A percentile compares a stretch with the other conserved stretches of the same genome.
Evolutionary conservation across 139 green algal species (phyloP).

Genomic region (Deuterostichococcus epilithicus): DNA sequence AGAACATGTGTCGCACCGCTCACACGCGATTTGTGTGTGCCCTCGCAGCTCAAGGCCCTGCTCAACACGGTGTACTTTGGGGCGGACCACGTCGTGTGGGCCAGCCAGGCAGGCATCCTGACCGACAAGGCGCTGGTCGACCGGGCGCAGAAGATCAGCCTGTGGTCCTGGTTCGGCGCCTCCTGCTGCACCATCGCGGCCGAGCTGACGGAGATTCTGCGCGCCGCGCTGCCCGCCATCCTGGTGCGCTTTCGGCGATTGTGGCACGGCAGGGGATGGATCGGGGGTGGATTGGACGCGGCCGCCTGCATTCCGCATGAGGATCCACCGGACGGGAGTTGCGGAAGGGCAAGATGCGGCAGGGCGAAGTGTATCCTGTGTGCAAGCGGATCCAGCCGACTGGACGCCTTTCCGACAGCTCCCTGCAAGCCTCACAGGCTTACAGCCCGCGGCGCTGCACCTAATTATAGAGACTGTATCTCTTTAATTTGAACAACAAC

Average conservation of each 20-base stretch:
- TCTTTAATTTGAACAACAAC: neutral
- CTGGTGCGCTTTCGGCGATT: too few species aligned
- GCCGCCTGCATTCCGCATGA: too few species aligned
- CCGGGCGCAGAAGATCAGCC: slow-evolving; percentile 62
- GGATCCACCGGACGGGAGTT: too few species aligned
- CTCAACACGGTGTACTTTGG: slow-evolving; percentile 94
- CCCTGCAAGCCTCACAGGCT: neutral
- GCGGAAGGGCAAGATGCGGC: too few species aligned
- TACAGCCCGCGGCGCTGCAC: neutral
- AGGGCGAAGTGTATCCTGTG: too few species aligned
- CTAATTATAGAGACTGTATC: slow-evolving; percentile 3
- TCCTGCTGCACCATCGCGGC: slow-evolving; percentile 41
- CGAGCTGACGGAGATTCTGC: slow-evolving; percentile 37
- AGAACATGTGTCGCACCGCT: too few species aligned
- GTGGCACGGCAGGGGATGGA: too few species aligned
- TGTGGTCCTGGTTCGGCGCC: slow-evolving; percentile 56
- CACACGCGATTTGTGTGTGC: too few species aligned
- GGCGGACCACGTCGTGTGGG: slow-evolving; percentile 91
- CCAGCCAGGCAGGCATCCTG: slow-evolving; percentile 73
- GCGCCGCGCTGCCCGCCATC: slow-evolving; percentile 1
- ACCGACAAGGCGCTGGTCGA: slow-evolving; percentile 64
- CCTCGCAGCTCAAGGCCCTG: slow-evolving; percentile 66
- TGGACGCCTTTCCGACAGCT: too few species aligned
- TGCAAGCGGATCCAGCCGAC: too few species aligned
- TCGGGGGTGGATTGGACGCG: too few species aligned